A percentile compares a stretch with the other conserved stretches of the same genome.
Evolutionary conservation across 1,139 yeast genomes (phyloP).

Genomic region (Meyerozyma smithsonii): DNA sequence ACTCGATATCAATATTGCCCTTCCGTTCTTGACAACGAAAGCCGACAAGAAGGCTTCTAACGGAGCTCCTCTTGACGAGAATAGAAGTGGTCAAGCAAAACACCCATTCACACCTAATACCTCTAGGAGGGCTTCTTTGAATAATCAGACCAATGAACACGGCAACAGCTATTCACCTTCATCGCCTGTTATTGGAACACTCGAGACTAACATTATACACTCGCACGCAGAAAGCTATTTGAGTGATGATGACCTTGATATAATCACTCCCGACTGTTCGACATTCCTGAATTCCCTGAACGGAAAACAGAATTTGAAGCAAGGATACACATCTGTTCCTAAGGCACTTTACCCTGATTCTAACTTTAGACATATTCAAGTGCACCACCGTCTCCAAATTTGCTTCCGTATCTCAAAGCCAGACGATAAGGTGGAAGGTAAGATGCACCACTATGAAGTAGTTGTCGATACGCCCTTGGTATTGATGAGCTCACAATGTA

Average conservation of each 20-base stretch:
- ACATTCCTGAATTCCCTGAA: conserved; percentile 26
- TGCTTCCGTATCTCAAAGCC: conserved; percentile 73
- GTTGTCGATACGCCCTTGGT: conserved; percentile 82
- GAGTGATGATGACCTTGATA: conserved; percentile 17
- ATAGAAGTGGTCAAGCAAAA: conserved; percentile 1
- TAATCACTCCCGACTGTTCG: conserved; percentile 27
- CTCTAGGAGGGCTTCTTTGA: conserved; percentile 3
- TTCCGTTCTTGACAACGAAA: conserved; percentile 43
- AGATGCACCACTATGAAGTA: conserved; percentile 81
- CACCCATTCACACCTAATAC: conserved; percentile 1
- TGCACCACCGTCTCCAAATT: conserved; percentile 73
- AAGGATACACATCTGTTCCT: conserved; percentile 32
- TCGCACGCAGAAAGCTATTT: conserved; percentile 12
- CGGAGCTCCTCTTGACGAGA: conserved; percentile 21
- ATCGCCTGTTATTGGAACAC: conserved; percentile 38
- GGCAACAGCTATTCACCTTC: conserved; percentile 18
- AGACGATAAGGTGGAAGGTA: conserved; percentile 49
- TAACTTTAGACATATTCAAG: conserved; percentile 63
- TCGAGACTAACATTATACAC: conserved; percentile 39
- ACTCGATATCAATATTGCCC: conserved; percentile 41
- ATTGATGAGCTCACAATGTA: conserved; percentile 68
- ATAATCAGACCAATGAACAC: not conserved
- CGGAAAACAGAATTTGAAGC: conserved; percentile 27
- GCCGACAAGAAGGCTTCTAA: conserved; percentile 29
- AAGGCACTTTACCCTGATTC: conserved; percentile 62